These are phyloP conservation scores for Pholiota microspora DNA, from an alignment of 768 basidiomycete genomes.

Conservation along the genomic window DNA sequence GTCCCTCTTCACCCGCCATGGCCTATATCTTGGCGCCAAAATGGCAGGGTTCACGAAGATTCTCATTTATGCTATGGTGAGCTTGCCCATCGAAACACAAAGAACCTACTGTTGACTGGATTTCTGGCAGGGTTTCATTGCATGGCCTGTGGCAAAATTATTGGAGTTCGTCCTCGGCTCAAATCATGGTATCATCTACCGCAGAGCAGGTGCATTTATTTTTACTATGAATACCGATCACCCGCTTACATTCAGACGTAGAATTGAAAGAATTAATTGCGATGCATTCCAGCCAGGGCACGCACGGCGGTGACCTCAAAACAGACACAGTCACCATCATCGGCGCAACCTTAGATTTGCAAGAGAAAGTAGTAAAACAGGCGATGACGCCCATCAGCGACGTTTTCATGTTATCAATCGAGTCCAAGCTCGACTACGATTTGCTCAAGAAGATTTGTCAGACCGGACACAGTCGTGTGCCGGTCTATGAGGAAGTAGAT, in stretches of 20 bases:
- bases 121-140: constrained; percentile 55
- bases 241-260: no score
- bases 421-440: constrained; percentile 79
- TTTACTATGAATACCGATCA: no score
- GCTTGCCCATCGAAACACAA: constrained; percentile 11
- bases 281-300: constrained; percentile 71
- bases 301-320: constrained; percentile 83
- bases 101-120: constrained; percentile 9
- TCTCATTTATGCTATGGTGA: constrained; percentile 68
- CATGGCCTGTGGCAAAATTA: constrained; percentile 86
- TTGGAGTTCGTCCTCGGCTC: constrained; percentile 75
- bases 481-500: constrained; percentile 78
- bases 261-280: constrained; percentile 91
- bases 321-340: constrained; percentile 88
- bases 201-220: constrained; percentile 68
- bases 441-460: constrained; percentile 72
- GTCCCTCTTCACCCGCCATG: constrained; percentile 88
- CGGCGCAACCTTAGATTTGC: constrained; percentile 84
- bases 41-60: constrained; percentile 71
- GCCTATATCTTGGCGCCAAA: constrained; percentile 84
- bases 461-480: constrained; percentile 83
- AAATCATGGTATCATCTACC: constrained; percentile 90
- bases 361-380: constrained; percentile 75
- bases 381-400: constrained; percentile 80
- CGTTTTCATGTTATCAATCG: constrained; percentile 88